Conservation (phyloP, 106 monocot genomes). For the Dioscorea alata region DNA sequence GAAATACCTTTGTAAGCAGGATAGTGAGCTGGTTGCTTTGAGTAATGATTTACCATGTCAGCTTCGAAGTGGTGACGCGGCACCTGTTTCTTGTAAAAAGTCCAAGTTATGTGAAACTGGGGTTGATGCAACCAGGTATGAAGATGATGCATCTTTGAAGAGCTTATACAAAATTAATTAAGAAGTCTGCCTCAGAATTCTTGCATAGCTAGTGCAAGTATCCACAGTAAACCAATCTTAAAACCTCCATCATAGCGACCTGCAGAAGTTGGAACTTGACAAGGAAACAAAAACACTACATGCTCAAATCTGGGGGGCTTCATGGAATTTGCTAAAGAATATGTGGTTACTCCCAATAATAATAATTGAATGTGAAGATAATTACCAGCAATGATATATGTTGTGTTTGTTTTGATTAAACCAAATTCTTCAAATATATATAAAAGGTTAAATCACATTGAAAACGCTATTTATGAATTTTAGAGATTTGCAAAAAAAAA, state of each 20-base stretch:
- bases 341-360: too few relatives aligned
- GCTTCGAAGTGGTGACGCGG: constrained; percentile 4
- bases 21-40: constrained; percentile 40
- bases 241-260: constrained; percentile 13
- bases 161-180: constrained; percentile 1
- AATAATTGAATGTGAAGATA: too few relatives aligned
- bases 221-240: constrained; percentile 9
- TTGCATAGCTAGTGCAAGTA: constrained; percentile 9
- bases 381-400: too few relatives aligned
- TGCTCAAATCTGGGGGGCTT: too few relatives aligned
- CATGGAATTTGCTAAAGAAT: too few relatives aligned
- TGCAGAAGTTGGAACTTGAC: constrained; percentile 6
- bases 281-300: background rate
- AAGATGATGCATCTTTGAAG: constrained; percentile 4
- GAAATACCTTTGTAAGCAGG: constrained; percentile 5
- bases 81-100: constrained; percentile 31
- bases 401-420: too few relatives aligned
- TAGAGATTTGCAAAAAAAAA: too few relatives aligned
- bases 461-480: too few relatives aligned
- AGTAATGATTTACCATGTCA: constrained; percentile 14
- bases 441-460: too few relatives aligned
- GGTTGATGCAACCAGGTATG: background rate
- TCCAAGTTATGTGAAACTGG: constrained; percentile 17
- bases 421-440: too few relatives aligned
- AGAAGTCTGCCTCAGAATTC: background rate